Evolutionary conservation across 768 basidiomycete genomes (phyloP).

Genomic region (Amanita muscaria): DNA sequence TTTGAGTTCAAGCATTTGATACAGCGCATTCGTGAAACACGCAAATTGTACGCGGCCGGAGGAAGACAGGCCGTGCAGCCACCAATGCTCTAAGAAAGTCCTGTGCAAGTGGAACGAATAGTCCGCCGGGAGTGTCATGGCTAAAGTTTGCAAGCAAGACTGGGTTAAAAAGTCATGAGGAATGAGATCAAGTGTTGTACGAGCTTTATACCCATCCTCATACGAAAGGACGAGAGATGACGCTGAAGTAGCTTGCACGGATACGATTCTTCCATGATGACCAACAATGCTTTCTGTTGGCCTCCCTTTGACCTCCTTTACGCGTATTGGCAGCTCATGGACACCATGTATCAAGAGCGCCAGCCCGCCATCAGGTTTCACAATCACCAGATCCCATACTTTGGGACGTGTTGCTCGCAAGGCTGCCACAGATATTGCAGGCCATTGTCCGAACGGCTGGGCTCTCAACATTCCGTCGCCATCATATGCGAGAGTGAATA

Average conservation of each 20-base stretch:
- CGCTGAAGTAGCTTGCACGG: conserved; percentile 38
- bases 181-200: conserved; percentile 44
- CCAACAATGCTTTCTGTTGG: background rate
- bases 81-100: conserved; percentile 53
- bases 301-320: background rate
- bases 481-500: conserved; percentile 41
- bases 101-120: conserved; percentile 48
- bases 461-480: conserved; percentile 35
- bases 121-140: conserved; percentile 49
- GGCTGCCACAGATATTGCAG: conserved; percentile 45
- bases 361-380: conserved; percentile 48
- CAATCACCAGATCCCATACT: conserved; percentile 61
- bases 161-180: conserved; percentile 48
- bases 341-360: conserved; percentile 55
- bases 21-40: conserved; percentile 46
- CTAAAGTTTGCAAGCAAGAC: conserved; percentile 53
- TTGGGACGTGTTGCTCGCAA: conserved; percentile 54
- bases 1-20: conserved; percentile 33
- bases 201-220: conserved; percentile 37
- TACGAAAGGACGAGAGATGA: conserved; percentile 48
- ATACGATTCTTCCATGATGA: conserved; percentile 29
- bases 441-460: conserved; percentile 23
- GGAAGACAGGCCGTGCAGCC: conserved; percentile 30
- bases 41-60: conserved; percentile 46
- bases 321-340: conserved; percentile 26